Percentiles rank a stretch among this genome's conserved stretches.
phyloP scores from a whole-genome alignment of 805 yeast species.

The Ogataea angusta region DNA sequence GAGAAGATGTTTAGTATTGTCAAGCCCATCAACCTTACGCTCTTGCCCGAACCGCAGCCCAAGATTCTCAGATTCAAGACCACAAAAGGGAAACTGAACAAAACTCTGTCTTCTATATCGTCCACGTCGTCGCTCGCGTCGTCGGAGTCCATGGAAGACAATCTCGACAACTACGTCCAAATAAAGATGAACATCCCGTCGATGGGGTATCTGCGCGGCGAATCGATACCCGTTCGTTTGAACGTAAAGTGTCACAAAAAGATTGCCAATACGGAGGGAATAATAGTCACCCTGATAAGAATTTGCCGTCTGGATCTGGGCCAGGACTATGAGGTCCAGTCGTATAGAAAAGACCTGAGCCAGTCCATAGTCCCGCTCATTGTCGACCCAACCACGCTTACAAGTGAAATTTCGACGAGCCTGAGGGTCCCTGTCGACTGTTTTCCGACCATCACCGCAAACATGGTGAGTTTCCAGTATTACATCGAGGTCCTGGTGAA shows the following conservation, averaged over 20 bases:
- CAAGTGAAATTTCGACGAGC: conserved; percentile 56
- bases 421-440: conserved; percentile 78
- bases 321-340: conserved; percentile 57
- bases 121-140: conserved; percentile 43
- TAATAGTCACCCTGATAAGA: conserved; percentile 75
- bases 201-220: conserved; percentile 78
- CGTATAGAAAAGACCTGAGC: conserved; percentile 79
- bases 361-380: conserved; percentile 76
- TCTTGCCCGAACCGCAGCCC: conserved; percentile 63
- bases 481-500: conserved; percentile 82
- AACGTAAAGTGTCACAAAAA: conserved; percentile 66
- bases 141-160: conserved; percentile 25
- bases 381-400: conserved; percentile 63
- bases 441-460: conserved; percentile 76
- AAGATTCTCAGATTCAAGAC: conserved; percentile 62
- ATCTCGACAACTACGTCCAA: conserved; percentile 13
- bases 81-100: conserved; percentile 33
- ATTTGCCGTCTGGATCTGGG: conserved; percentile 68
- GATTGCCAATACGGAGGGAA: conserved; percentile 65
- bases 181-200: conserved; percentile 48
- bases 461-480: conserved; percentile 76
- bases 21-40: conserved; percentile 72
- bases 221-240: conserved; percentile 68
- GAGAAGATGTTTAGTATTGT: conserved; percentile 59
- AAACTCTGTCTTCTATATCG: conserved; percentile 40